phyloP scores from a whole-genome alignment of 441 rosid genomes.

The Theobroma grandiflorum region DNA sequence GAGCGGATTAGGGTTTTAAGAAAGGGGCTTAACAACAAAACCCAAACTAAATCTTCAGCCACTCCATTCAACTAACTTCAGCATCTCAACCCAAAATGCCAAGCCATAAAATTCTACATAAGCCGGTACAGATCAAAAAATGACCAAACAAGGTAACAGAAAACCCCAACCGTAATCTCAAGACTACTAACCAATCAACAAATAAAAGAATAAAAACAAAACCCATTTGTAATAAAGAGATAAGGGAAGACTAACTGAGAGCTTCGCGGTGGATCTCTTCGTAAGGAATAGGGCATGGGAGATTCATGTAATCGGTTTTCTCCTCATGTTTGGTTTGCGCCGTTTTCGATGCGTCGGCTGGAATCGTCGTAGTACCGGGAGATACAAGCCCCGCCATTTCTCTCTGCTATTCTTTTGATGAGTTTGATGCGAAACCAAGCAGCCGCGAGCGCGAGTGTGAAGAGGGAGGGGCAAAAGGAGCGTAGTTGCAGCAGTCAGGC shows the following conservation, averaged over 20 bases:
- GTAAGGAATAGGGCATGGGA: slow-evolving; percentile 90
- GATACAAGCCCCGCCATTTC: slow-evolving; percentile 65
- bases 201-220: background rate
- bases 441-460: background rate
- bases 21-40: background rate
- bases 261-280: slow-evolving; percentile 97
- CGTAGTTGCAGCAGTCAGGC: background rate
- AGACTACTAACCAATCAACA: background rate
- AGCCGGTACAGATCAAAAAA: slow-evolving; percentile 2
- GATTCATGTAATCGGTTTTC: slow-evolving; percentile 76
- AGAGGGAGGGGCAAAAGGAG: background rate
- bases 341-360: slow-evolving; percentile 34
- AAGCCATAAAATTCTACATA: background rate
- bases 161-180: slow-evolving; percentile 5
- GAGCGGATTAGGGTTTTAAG: slow-evolving; percentile 25
- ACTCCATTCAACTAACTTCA: slow-evolving; percentile 8
- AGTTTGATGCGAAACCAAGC: background rate
- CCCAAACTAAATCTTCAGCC: background rate
- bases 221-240: background rate
- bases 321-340: slow-evolving; percentile 48
- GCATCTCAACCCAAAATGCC: background rate
- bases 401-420: slow-evolving; percentile 2
- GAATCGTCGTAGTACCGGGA: slow-evolving; percentile 33
- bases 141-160: background rate
- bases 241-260: slow-evolving; percentile 57